phyloP scores from a whole-genome alignment of 176 grass and related monocot species.

The Leersia perrieri region DNA sequence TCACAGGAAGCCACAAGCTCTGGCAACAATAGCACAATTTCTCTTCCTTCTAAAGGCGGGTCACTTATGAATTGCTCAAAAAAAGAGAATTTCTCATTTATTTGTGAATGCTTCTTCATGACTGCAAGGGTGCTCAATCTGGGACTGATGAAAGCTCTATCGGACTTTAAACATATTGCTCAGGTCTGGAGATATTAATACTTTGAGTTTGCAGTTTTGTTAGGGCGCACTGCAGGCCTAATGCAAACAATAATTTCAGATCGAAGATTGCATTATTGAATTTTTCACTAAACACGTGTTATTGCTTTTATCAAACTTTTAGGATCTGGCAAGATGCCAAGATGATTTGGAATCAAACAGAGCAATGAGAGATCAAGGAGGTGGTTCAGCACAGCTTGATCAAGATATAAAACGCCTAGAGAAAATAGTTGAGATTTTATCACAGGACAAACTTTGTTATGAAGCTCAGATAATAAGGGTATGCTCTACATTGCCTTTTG shows the following conservation, averaged over 20 bases:
- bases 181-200: conserved; percentile 65
- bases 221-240: not conserved
- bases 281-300: conserved; percentile 16
- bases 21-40: conserved; percentile 37
- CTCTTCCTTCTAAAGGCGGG: conserved; percentile 36
- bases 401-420: conserved; percentile 87
- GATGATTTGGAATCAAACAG: conserved; percentile 75
- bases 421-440: conserved; percentile 75
- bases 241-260: conserved; percentile 5
- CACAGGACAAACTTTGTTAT: conserved; percentile 84
- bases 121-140: conserved; percentile 88
- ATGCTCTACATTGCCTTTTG: conserved; percentile 36
- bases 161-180: conserved; percentile 83
- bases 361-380: conserved; percentile 78
- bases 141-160: conserved; percentile 87
- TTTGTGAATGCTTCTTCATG: conserved; percentile 99
- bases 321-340: conserved; percentile 76
- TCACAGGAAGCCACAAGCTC: conserved; percentile 73
- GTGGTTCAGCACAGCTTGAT: conserved; percentile 77
- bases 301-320: conserved; percentile 36
- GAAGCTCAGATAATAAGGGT: conserved; percentile 96
- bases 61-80: conserved; percentile 42
- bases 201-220: too few relatives aligned
- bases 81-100: conserved; percentile 89
- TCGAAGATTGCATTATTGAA: not conserved